Conservation (phyloP, 2,329 filamentous ascomycete species). For the Botrytis porri region DNA sequence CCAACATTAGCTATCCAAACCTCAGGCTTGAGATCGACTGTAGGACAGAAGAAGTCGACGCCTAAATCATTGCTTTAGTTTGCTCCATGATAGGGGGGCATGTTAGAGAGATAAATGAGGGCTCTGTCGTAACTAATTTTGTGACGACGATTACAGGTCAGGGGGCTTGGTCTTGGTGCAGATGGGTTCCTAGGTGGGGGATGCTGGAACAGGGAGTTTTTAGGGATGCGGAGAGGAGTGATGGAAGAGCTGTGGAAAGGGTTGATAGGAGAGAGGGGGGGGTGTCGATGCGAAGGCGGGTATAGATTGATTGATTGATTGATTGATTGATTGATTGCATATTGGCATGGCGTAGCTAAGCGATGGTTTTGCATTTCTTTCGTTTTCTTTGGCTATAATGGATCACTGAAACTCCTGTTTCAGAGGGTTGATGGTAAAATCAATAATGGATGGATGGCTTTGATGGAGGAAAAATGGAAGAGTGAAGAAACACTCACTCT, state of each 20-base stretch:
- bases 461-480: not conserved
- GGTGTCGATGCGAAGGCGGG: not conserved
- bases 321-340: not conserved
- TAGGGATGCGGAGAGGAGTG: not conserved
- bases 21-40: not conserved
- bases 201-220: not conserved
- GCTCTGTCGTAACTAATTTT: not conserved
- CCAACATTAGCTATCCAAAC: slow-evolving; percentile 39
- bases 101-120: slow-evolving; percentile 4
- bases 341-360: not conserved
- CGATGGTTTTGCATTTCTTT: slow-evolving; percentile 2
- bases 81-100: not conserved
- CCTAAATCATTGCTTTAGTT: slow-evolving; percentile 16
- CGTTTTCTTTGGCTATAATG: slow-evolving; percentile 1
- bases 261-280: not conserved
- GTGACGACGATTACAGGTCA: not conserved
- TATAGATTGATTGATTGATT: not conserved
- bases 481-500: no score
- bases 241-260: not conserved
- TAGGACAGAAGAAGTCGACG: slow-evolving; percentile 1
- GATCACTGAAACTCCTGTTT: not conserved
- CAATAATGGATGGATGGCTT: not conserved
- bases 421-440: not conserved
- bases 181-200: slow-evolving; percentile 14
- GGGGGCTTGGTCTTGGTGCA: slow-evolving; percentile 4